phyloP scores from a whole-genome alignment of 192 early-diverging fungal genomes.

The Linnemannia schmuckeri region DNA sequence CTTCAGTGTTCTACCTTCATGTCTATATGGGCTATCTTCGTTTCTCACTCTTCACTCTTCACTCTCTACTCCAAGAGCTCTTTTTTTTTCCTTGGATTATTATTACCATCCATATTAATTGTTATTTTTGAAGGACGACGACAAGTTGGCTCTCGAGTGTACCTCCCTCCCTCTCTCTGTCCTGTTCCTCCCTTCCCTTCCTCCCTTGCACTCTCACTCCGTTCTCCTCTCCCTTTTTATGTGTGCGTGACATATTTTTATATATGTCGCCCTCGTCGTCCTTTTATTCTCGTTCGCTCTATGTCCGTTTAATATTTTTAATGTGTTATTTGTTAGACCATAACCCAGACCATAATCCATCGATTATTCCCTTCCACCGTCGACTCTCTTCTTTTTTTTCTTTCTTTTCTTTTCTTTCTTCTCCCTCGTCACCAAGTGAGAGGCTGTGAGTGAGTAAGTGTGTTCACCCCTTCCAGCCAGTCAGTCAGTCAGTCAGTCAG shows the following conservation, averaged over 20 bases:
- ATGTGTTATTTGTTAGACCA: not conserved
- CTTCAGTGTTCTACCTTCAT: too few species aligned
- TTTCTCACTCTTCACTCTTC: too few species aligned
- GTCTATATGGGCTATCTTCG: too few species aligned
- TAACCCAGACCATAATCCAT: not conserved
- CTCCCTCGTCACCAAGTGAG: not conserved
- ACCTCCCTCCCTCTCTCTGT: not conserved
- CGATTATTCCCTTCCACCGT: not conserved
- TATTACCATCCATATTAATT: not conserved
- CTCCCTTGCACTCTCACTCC: not conserved
- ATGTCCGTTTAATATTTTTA: not conserved
- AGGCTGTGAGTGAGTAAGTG: not conserved
- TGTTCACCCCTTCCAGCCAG: not conserved
- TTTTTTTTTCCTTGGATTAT: not conserved
- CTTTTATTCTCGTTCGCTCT: not conserved
- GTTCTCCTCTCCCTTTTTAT: not conserved
- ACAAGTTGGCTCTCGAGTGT: not conserved
- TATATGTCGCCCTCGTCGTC: not conserved
- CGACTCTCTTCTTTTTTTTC: not conserved
- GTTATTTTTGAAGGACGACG: not conserved
- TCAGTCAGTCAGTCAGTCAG: not conserved
- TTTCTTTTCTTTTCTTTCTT: too few species aligned
- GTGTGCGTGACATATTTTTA: not conserved
- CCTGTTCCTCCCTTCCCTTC: not conserved
- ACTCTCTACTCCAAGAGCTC: too few species aligned